Conservation (phyloP, 805 yeast genomes). For the Hemisphaericaspora nanyangensis region DNA sequence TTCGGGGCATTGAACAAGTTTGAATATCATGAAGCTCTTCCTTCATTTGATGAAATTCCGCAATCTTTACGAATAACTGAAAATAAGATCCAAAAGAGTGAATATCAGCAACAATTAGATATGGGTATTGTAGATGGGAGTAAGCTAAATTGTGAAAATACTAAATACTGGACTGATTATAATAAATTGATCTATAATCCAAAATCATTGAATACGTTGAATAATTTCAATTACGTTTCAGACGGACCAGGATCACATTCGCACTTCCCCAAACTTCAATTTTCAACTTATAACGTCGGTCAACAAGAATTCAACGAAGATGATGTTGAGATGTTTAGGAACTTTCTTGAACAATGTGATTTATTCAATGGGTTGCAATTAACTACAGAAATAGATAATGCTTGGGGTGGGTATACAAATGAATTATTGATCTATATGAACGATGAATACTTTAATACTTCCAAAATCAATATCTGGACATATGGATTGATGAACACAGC, state of each 20-base stretch:
- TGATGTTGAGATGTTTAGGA: constrained; percentile 53
- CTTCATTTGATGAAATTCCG: not conserved
- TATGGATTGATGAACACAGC: constrained; percentile 20
- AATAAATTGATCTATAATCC: constrained; percentile 67
- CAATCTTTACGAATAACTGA: not conserved
- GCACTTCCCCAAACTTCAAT: constrained; percentile 33
- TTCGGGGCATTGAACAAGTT: constrained; percentile 61
- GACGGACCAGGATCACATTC: constrained; percentile 14
- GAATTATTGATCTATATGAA: constrained; percentile 49
- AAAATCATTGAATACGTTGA: constrained; percentile 47
- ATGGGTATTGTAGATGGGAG: constrained; percentile 24
- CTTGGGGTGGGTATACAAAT: constrained; percentile 79
- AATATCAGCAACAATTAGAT: constrained; percentile 66
- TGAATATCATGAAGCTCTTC: constrained; percentile 37
- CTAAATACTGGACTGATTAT: constrained; percentile 79
- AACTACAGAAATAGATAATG: constrained; percentile 65
- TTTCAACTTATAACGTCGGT: constrained; percentile 54
- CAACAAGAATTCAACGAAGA: constrained; percentile 47
- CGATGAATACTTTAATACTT: constrained; percentile 59
- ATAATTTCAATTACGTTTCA: constrained; percentile 52
- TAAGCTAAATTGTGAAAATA: constrained; percentile 34
- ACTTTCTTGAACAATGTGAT: constrained; percentile 72
- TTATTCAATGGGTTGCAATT: constrained; percentile 66
- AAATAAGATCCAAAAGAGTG: constrained; percentile 39
- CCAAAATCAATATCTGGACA: constrained; percentile 34